A percentile compares a stretch with the other conserved stretches of the same genome.
phyloP scores from a whole-genome alignment of 371 early-diverging fungal genomes.

The Apophysomyces elegans region DNA sequence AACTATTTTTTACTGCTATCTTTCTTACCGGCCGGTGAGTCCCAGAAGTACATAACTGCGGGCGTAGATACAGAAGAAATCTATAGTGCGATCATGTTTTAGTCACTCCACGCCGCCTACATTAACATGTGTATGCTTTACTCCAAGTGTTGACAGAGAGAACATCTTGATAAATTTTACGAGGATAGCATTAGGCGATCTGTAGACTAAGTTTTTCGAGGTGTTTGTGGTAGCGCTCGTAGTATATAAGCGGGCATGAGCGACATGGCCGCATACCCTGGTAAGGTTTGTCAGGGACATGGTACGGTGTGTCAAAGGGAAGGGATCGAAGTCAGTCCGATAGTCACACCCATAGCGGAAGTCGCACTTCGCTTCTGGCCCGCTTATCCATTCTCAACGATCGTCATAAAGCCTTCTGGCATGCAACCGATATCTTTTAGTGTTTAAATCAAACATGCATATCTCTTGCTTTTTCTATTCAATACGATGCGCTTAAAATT shows the following conservation, averaged over 20 bases:
- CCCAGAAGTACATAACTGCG: conserved; percentile 49
- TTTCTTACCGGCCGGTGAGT: conserved; percentile 43
- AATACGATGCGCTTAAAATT: background rate
- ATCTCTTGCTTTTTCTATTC: no score
- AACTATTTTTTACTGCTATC: background rate
- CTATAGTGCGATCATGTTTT: conserved; percentile 21
- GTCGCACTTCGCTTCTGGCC: no score
- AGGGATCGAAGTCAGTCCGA: background rate
- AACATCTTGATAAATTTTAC: conserved; percentile 47
- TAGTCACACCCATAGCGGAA: no score
- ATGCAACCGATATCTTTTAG: background rate
- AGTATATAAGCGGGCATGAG: conserved; percentile 10
- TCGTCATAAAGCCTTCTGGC: background rate
- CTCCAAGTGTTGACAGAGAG: conserved; percentile 44
- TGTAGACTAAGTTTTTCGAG: conserved; percentile 32
- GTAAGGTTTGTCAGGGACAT: conserved; percentile 8
- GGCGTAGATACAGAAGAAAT: conserved; percentile 46
- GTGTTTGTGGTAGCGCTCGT: conserved; percentile 6
- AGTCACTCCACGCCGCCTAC: background rate
- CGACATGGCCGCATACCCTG: background rate
- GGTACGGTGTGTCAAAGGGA: background rate
- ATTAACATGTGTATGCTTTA: conserved; percentile 11
- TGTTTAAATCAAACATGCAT: no score
- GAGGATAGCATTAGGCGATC: conserved; percentile 38
- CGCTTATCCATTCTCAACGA: no score